Base-by-base conservation (phyloP, 257 asterid species). In the Penstemon newberryi region DNA sequence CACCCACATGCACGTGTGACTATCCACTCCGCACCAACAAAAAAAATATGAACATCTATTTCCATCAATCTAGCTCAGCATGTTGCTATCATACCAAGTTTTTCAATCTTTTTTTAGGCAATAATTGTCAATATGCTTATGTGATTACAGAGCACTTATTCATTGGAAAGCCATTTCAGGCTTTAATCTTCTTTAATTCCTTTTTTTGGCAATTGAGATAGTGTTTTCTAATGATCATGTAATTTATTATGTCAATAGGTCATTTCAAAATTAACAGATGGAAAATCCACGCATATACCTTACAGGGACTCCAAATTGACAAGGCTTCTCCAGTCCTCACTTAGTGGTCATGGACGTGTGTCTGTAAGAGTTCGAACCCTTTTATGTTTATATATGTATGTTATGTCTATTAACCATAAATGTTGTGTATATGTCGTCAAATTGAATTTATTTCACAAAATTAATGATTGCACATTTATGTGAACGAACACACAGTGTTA, bases 231-330 rank as follows among this genome's bases (percentile, higher is more conserved):
- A 69, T 72, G 62, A 73, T 67, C 66, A 56, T 70, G 66, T 75
- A 47, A 78, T 76, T 59, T 70, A 40, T 75, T 74, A 49, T 75
- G 73, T 70, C 54, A 62, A 74, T 87, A 94, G 98, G 98, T 94
- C 72, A 94, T 94, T 76, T 89, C 99, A 12, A 94, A 94, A 82
- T 78, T 94, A 73, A 89, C 97, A 65, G 99, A 94, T 81, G 96
- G 83, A 70, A 94, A 82, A 83, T 89, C 97, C 59, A 69, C 84
- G 61, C 99, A 94, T 66, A 74, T 94, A 66, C 99, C 99, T 25
- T 94, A 84, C 80, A 84, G 99, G 80, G 95, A 94, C 80, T 94
- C 99, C 76, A 94, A 94, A 85, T 77, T 94, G 90, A 94, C 99
- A 33, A 88, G 98, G 83, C 89, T 94, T 75, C 98, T 94, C 76